Evolutionary conservation across 179 eudicot genomes (phyloP).

Genomic region (Carnegiea gigantea): DNA sequence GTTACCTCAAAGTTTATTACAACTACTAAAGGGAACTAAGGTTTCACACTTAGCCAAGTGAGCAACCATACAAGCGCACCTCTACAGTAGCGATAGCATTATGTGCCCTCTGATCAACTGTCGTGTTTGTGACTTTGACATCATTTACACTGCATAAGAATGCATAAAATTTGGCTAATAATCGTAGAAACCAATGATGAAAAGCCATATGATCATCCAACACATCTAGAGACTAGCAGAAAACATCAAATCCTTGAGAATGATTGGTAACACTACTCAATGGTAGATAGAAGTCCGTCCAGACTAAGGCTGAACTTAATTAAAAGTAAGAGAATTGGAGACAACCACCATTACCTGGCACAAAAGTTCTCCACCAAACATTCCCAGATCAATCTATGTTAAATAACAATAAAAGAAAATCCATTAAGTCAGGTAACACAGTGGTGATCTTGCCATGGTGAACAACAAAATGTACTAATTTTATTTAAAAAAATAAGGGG

Average conservation of each 20-base stretch:
- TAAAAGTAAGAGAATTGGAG: no score
- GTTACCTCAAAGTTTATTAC: no score
- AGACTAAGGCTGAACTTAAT: no score
- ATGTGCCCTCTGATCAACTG: conserved; percentile 76
- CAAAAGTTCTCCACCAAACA: conserved; percentile 83
- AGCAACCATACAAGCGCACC: conserved; percentile 32
- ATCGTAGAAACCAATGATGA: conserved; percentile 18
- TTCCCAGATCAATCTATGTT: conserved; percentile 76
- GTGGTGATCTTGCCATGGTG: conserved; percentile 10
- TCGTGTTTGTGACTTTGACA: conserved; percentile 71
- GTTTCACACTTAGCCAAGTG: no score
- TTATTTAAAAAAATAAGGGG: not conserved
- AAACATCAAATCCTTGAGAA: no score
- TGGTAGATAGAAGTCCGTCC: no score
- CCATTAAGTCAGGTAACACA: not conserved
- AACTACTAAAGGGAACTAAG: no score
- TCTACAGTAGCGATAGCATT: conserved; percentile 67
- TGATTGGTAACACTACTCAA: no score
- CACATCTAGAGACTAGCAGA: conserved; percentile 4
- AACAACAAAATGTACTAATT: conserved; percentile 6
- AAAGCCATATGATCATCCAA: not conserved
- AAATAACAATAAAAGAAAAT: conserved; percentile 6
- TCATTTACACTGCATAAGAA: conserved; percentile 92
- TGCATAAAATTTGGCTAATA: conserved; percentile 93
- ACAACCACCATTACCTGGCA: conserved; percentile 66